Conservation (phyloP, 352 stramenopile genomes). For the Blastocystis sp. region DNA sequence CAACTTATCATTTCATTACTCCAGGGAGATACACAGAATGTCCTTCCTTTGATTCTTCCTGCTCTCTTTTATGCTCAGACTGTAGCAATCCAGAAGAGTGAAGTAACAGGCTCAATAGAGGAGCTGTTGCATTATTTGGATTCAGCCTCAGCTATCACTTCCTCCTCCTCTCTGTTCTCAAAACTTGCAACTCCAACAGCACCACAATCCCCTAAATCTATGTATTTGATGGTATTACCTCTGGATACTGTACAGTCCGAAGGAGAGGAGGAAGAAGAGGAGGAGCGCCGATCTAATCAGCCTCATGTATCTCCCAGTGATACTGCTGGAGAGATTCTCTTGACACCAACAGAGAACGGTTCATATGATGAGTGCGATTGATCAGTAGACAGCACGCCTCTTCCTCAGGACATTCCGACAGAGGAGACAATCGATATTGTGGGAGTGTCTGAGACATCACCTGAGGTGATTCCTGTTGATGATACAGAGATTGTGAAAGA, state of each 20-base stretch:
- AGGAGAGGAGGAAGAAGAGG: conserved; percentile 33
- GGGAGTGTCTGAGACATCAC: background rate
- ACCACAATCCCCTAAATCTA: background rate
- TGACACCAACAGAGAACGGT: background rate
- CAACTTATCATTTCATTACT: background rate
- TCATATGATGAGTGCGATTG: background rate
- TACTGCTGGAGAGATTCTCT: background rate
- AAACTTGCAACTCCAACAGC: background rate
- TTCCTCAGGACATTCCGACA: background rate
- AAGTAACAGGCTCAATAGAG: background rate
- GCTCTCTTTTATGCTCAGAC: conserved; percentile 17
- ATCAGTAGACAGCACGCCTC: background rate
- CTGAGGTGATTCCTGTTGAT: conserved; percentile 32
- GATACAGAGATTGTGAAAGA: background rate
- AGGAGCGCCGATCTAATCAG: background rate
- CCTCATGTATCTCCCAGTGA: background rate
- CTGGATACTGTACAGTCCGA: conserved; percentile 45
- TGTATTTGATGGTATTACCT: conserved; percentile 14
- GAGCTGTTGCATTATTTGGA: background rate
- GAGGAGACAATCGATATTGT: background rate
- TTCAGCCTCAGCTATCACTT: background rate
- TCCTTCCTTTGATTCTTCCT: background rate
- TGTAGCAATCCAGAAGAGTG: conserved; percentile 23
- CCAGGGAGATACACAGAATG: background rate
- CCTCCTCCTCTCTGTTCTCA: background rate